Conservation (phyloP, 179 eudicot species). For the Beta macrorhiza region DNA sequence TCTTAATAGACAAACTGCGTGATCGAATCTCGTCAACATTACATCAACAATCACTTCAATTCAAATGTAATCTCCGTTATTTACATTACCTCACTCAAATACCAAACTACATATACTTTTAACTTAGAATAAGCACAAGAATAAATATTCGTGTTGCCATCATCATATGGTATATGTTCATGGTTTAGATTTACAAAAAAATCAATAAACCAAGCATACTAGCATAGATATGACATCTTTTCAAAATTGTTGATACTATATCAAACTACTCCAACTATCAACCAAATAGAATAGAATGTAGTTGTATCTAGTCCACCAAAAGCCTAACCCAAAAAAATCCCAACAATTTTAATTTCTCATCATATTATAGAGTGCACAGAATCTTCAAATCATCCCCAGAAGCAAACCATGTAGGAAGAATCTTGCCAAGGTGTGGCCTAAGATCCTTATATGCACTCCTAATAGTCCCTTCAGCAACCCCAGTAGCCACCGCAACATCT, state of each 20-base stretch:
- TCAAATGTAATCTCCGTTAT: too few relatives aligned
- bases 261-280: not conserved
- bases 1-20: too few relatives aligned
- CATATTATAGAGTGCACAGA: conserved; percentile 29
- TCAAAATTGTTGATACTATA: not conserved
- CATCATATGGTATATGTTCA: too few relatives aligned
- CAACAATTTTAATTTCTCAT: not conserved
- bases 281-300: not conserved
- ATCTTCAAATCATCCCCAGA: conserved; percentile 49
- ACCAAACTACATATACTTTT: too few relatives aligned
- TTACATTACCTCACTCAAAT: too few relatives aligned
- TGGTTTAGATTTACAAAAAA: not conserved
- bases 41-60: too few relatives aligned
- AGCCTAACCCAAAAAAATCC: not conserved
- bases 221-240: not conserved
- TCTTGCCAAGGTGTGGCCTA: conserved; percentile 50
- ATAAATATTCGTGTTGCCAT: too few relatives aligned
- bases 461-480: conserved; percentile 76
- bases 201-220: not conserved
- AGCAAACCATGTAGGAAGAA: conserved; percentile 68
- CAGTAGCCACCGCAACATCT: conserved; percentile 60
- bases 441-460: conserved; percentile 60
- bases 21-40: too few relatives aligned
- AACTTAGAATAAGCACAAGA: too few relatives aligned
- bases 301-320: not conserved